A percentile compares a stretch with the other conserved stretches of the same genome.
These are phyloP conservation scores for Piloderma croceum DNA, from an alignment of 768 basidiomycete genomes.

Conservation along the genomic window DNA sequence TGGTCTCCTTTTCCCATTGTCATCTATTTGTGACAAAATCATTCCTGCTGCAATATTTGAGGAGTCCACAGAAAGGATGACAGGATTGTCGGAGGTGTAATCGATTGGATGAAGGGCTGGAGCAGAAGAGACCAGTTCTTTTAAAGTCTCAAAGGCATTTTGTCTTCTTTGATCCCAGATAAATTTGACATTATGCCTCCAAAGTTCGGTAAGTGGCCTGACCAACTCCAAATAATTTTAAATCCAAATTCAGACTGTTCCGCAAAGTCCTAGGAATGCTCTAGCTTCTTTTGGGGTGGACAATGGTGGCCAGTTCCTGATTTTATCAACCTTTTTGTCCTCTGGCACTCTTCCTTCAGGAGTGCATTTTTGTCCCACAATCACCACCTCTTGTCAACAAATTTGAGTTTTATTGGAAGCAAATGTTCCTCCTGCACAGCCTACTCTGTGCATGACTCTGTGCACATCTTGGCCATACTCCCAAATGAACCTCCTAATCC, in stretches of 20 bases:
- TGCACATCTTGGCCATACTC: too few species aligned
- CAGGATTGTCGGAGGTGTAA: conserved; percentile 25
- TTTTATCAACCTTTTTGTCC: conserved; percentile 25
- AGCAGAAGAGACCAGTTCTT: too few species aligned
- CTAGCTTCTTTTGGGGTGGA: conserved; percentile 34
- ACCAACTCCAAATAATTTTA: too few species aligned
- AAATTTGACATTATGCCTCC: too few species aligned
- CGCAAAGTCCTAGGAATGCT: conserved; percentile 38
- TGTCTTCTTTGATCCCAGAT: too few species aligned
- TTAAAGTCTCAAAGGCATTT: too few species aligned
- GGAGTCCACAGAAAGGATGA: too few species aligned
- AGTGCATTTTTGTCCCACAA: conserved; percentile 24
- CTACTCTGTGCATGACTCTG: conserved; percentile 28
- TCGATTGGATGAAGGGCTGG: conserved; percentile 24
- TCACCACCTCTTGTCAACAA: conserved; percentile 7
- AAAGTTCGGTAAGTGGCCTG: too few species aligned
- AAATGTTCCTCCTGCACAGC: too few species aligned
- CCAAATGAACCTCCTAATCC: conserved; percentile 15
- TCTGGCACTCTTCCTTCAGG: conserved; percentile 24
- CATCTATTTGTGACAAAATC: conserved; percentile 35
- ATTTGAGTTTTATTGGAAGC: conserved; percentile 29
- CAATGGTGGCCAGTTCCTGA: conserved; percentile 26
- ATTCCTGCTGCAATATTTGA: conserved; percentile 30
- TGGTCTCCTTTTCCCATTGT: conserved; percentile 36
- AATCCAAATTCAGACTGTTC: too few species aligned